Base-by-base conservation (phyloP, 2,329 filamentous ascomycete species). In the Aspergillus novoparasiticus region DNA sequence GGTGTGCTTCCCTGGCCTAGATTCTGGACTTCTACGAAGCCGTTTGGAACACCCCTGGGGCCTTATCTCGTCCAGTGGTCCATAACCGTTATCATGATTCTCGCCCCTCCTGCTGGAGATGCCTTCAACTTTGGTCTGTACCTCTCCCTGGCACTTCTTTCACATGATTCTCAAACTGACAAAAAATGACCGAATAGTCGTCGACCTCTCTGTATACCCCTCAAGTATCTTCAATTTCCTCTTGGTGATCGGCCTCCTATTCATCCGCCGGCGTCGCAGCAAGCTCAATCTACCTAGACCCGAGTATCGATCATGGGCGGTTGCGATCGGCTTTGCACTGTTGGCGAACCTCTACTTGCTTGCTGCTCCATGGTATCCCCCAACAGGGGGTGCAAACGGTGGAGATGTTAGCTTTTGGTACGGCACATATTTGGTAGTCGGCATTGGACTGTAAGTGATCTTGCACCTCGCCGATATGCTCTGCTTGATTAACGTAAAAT, bases 321-420 rank as follows among this genome's bases (percentile, higher is more conserved):
- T 83, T 0, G 80, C 84, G 0, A 74, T 91, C 1, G 69, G 84
- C 9, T 90, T 92, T 74, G 87, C 83, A 56, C 83, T 89, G 53
- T 72, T 86, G 0, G 77, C 87, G 0, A 85, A 90, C 58, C 61
- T 88, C 0, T 91, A 87, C 63, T 78, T 91, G 51, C 76, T 92
- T 2, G 82, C 88, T 19, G 90, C 90, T 82, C 89, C 90, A 0
- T 92, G 89, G 90, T 89, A 87, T 67, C 90, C 89, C 2, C 90
- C 90, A 0, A 79, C 81, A 0, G 83, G 80, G 0, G 89, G 89
- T 0, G 79, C 79, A 0, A 83, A 84, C 39, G 86, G 84, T 0
- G 89, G 89, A 0, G 86, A 89, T 61, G 89, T 91, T 1, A 89
- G 85, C 59, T 92, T 93, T 75, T 92, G 87, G 86, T 93, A 92